Base-by-base conservation (phyloP, 2,329 filamentous ascomycete genomes). In the Colletotrichum echinochloae region DNA sequence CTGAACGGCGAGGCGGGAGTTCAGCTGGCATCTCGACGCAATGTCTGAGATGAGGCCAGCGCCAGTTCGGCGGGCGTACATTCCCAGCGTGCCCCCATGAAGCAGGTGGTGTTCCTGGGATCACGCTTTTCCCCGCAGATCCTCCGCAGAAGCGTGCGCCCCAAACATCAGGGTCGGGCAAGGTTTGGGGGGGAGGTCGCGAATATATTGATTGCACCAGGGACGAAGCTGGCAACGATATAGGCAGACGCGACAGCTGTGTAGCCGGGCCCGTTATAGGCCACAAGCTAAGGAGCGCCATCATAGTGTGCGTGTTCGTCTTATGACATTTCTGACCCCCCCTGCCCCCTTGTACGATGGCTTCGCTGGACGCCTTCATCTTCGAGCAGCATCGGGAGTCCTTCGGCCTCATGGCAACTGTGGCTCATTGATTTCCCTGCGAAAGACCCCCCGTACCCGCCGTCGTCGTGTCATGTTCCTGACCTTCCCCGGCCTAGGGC, bases 191-290 rank as follows among this genome's bases (percentile, higher is more conserved):
- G 12, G 6, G 55, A n/a, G 20, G 59, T 23, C 12, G 41, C 46
- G 28, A 1, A 26, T 62, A 46, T 35, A 62, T 59, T 57, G 23
- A 62, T 59, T 57, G 23, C 35, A 23, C 35, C 55, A 48, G n/a
- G n/a, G 35, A 39, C 28, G 35, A 51, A 12, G 23, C 49, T 51
- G 62, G 63, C 67, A 41, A 63, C 35, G 35, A 57, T 57, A 49
- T 44, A 46, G 51, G 51, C 64, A 51, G 57, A 67, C 62, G 67
- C 57, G 23, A 67, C 67, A 61, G 64, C 23, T 46, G 37, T 20
- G 59, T 57, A 51, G 51, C n/a, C 44, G 64, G 51, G 23, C 26
- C 57, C 55, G 64, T 39, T 39, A 26, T n/a, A n/a, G 41, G 5
- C 5, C 5, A 16, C 7, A 8, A 8, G 3, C n/a, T 26, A 33